A percentile compares a stretch with the other conserved stretches of the same genome.
These are phyloP conservation scores for Cocos nucifera DNA, from an alignment of 176 grass and related monocot genomes.

Conservation along the genomic window DNA sequence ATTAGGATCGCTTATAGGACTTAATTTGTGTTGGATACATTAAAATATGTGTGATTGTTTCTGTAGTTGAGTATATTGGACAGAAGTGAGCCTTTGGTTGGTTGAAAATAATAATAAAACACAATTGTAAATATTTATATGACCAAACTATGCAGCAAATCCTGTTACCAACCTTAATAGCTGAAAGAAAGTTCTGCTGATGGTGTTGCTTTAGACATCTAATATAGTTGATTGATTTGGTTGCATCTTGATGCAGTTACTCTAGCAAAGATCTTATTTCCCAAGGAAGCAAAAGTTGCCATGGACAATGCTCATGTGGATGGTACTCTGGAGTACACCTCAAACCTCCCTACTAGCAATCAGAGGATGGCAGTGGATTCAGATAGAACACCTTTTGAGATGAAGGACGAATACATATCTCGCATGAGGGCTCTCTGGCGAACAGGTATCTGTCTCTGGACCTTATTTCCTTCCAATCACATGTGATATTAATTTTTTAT, in stretches of 20 bases:
- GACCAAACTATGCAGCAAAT: too few relatives aligned
- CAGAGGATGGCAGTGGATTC: neutral
- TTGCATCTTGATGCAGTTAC: constrained; percentile 2
- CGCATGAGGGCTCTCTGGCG: constrained; percentile 5
- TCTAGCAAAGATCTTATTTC: neutral
- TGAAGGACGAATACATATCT: neutral
- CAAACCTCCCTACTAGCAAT: neutral
- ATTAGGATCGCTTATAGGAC: too few relatives aligned
- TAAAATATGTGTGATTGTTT: too few relatives aligned
- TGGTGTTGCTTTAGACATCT: neutral
- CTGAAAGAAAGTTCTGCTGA: neutral
- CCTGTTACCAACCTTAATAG: too few relatives aligned
- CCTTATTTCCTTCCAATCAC: too few relatives aligned
- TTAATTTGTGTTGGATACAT: too few relatives aligned
- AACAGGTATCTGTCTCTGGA: constrained; percentile 6
- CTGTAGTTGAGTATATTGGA: too few relatives aligned
- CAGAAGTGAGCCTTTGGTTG: too few relatives aligned
- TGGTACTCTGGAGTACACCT: neutral
- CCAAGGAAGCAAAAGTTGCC: constrained; percentile 5
- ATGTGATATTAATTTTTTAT: too few relatives aligned
- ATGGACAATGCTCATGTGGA: constrained; percentile 2
- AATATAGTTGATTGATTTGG: neutral
- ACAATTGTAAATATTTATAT: too few relatives aligned
- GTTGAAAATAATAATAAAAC: too few relatives aligned
- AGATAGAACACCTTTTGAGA: constrained; percentile 1